Percentiles rank a stretch among this genome's conserved stretches.
phyloP scores from a whole-genome alignment of 2,329 filamentous ascomycete species.

The Verticillium zaregamsianum region DNA sequence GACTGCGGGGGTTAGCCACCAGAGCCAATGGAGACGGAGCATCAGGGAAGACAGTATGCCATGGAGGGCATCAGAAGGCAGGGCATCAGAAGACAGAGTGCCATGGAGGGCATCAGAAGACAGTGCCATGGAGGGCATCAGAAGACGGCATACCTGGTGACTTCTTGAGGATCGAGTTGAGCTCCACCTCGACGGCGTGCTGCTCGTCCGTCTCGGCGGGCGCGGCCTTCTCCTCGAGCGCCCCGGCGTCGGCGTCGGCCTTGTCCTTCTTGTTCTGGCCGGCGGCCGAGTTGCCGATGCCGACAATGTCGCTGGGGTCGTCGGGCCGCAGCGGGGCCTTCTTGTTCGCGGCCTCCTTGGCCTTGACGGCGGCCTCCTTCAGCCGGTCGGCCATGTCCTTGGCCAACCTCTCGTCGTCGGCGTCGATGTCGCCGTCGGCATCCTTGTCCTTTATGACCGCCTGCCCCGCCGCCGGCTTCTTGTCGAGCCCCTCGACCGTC shows the following conservation, averaged over 20 bases:
- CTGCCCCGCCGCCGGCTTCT: slow-evolving; percentile 23
- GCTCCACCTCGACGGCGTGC: slow-evolving; percentile 62
- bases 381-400: slow-evolving; percentile 57
- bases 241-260: slow-evolving; percentile 29
- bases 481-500: slow-evolving; percentile 52
- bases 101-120: neutral
- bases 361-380: slow-evolving; percentile 64
- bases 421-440: slow-evolving; percentile 51
- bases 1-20: slow-evolving; percentile 45
- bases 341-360: slow-evolving; percentile 64
- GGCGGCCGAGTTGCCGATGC: slow-evolving; percentile 53
- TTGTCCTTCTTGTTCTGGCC: slow-evolving; percentile 44
- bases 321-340: slow-evolving; percentile 61
- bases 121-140: neutral
- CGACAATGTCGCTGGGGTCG: slow-evolving; percentile 51
- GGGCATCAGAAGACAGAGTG: no score
- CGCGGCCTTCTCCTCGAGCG: slow-evolving; percentile 34
- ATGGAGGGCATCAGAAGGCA: no score
- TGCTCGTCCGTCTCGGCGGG: slow-evolving; percentile 54
- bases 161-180: slow-evolving; percentile 77
- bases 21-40: no score
- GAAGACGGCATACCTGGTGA: slow-evolving; percentile 63
- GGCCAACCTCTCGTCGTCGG: slow-evolving; percentile 50
- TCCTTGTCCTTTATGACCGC: slow-evolving; percentile 45
- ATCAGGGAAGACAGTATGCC: no score